These are phyloP conservation scores for Diphasiastrum complanatum DNA, from an alignment of 83 land plant genomes.

Conservation along the genomic window DNA sequence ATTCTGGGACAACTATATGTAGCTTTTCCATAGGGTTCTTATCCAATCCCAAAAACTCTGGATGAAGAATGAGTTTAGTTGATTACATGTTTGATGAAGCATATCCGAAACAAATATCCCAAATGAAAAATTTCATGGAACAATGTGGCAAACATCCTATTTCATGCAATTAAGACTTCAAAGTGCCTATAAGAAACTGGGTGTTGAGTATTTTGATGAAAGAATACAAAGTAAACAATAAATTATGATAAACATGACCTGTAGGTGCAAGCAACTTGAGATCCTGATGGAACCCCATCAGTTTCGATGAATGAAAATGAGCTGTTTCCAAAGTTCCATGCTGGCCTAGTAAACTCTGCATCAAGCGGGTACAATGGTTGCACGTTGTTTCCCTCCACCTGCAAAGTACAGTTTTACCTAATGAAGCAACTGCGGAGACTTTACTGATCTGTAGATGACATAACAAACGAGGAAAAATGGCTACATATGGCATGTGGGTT, in stretches of 20 bases:
- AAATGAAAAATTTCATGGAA: too few species aligned
- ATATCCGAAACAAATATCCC: too few species aligned
- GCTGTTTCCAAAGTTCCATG: constrained; percentile 34
- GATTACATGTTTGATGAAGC: too few species aligned
- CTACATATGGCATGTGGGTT: too few species aligned
- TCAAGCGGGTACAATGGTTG: constrained; percentile 21
- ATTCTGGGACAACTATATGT: too few species aligned
- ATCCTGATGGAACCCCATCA: constrained; percentile 3
- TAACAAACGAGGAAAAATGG: too few species aligned
- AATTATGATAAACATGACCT: constrained; percentile 10
- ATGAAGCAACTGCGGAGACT: background rate
- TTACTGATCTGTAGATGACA: too few species aligned
- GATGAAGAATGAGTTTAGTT: too few species aligned
- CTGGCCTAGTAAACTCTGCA: constrained; percentile 34
- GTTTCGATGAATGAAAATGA: constrained; percentile 19
- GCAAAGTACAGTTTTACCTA: background rate
- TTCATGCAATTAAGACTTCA: too few species aligned
- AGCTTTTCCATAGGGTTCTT: too few species aligned
- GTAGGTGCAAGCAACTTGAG: constrained; percentile 28
- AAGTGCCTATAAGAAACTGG: background rate
- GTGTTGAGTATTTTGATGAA: constrained; percentile 1
- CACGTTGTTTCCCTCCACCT: constrained; percentile 18
- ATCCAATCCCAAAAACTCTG: too few species aligned
- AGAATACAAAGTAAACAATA: background rate
- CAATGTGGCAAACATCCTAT: too few species aligned